phyloP scores from a whole-genome alignment of 805 yeast genomes.

The Starmerella bacillaris region DNA sequence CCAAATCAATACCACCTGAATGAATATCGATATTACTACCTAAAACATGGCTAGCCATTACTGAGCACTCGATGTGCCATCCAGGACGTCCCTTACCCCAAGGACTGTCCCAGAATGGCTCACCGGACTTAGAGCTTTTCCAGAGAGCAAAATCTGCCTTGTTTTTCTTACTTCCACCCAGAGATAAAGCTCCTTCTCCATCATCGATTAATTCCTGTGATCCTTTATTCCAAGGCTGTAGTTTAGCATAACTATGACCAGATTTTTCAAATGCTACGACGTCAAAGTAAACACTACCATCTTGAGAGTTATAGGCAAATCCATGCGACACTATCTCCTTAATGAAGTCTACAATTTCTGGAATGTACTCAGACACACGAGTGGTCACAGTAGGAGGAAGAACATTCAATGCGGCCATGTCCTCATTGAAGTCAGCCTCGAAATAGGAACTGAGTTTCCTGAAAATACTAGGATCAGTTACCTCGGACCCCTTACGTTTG shows the following conservation, averaged over 20 bases:
- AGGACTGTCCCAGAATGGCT: conserved; percentile 85
- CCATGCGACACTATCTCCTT: conserved; percentile 58
- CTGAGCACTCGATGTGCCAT: conserved; percentile 99
- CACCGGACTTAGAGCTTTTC: conserved; percentile 94
- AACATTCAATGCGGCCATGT: conserved; percentile 73
- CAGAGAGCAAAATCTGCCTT: conserved; percentile 87
- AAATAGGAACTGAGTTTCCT: conserved; percentile 67
- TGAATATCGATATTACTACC: conserved; percentile 83
- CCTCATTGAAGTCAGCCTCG: conserved; percentile 71
- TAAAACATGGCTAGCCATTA: conserved; percentile 83
- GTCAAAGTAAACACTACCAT: conserved; percentile 94
- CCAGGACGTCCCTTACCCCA: conserved; percentile 99
- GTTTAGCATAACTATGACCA: conserved; percentile 78
- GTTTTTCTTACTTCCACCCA: conserved; percentile 40
- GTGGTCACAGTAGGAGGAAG: conserved; percentile 73
- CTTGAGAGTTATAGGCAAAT: conserved; percentile 63
- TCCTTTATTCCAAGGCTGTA: conserved; percentile 97
- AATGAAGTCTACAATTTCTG: conserved; percentile 74
- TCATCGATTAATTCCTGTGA: conserved; percentile 69
- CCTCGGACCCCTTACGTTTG: conserved; percentile 47
- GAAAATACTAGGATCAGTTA: conserved; percentile 74
- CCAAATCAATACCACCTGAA: conserved; percentile 91
- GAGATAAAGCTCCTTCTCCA: conserved; percentile 77
- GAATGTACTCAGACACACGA: conserved; percentile 86
- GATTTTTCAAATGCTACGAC: conserved; percentile 60